These are phyloP conservation scores for Globisporangium canariense DNA, from an alignment of 352 stramenopile species.

Conservation along the genomic window DNA sequence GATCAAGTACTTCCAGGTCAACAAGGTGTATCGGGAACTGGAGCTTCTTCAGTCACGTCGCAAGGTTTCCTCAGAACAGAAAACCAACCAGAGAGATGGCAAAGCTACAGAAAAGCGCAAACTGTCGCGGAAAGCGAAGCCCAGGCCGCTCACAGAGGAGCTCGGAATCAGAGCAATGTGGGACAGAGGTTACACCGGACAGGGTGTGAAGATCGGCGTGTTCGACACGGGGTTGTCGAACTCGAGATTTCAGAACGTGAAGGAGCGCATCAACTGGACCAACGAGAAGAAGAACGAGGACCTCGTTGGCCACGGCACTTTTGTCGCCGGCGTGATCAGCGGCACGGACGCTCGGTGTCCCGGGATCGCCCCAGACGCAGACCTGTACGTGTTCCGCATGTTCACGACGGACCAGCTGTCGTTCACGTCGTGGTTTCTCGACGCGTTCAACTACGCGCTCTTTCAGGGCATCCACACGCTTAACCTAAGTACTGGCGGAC, in stretches of 20 bases:
- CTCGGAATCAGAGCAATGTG: slow-evolving; percentile 52
- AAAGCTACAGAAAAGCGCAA: slow-evolving; percentile 6
- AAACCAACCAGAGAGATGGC: slow-evolving; percentile 9
- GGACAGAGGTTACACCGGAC: slow-evolving; percentile 58
- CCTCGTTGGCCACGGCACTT: slow-evolving; percentile 78
- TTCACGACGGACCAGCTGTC: slow-evolving; percentile 85
- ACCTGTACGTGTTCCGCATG: slow-evolving; percentile 81
- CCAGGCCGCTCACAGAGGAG: slow-evolving; percentile 40
- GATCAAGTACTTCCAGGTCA: slow-evolving; percentile 42
- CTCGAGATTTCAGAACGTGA: slow-evolving; percentile 52
- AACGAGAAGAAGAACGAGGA: slow-evolving; percentile 77
- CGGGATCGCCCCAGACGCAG: slow-evolving; percentile 70
- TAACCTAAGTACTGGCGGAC: slow-evolving; percentile 85
- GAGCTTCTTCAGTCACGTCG: slow-evolving; percentile 22
- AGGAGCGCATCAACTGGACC: slow-evolving; percentile 85
- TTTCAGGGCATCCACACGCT: slow-evolving; percentile 73
- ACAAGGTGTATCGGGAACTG: slow-evolving; percentile 44
- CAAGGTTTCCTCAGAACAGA: slow-evolving; percentile 13
- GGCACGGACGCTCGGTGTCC: slow-evolving; percentile 57
- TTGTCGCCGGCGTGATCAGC: slow-evolving; percentile 75
- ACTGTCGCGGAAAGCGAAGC: slow-evolving; percentile 16
- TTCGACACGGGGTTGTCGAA: slow-evolving; percentile 83
- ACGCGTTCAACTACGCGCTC: slow-evolving; percentile 89
- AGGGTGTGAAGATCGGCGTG: slow-evolving; percentile 78
- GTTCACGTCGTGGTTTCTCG: slow-evolving; percentile 89